These are phyloP conservation scores for Euphorbia neoarborescens DNA, from an alignment of 441 rosid genomes.

Conservation along the genomic window DNA sequence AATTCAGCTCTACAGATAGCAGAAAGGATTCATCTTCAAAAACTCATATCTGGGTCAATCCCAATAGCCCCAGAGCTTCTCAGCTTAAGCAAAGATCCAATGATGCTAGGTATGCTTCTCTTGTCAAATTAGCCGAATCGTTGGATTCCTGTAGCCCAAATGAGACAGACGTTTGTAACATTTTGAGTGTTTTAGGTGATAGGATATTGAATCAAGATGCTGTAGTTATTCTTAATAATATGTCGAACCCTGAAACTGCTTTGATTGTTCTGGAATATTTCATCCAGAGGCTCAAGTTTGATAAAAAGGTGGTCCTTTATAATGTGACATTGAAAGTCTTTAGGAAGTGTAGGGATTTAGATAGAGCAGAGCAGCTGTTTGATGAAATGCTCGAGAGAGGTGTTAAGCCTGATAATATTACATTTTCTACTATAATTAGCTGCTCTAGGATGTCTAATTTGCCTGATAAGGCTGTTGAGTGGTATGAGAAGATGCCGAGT, in stretches of 20 bases:
- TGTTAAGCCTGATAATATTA: conserved; percentile 60
- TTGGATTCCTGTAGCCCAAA: conserved; percentile 38
- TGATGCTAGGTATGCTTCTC: conserved; percentile 63
- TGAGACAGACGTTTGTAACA: conserved; percentile 32
- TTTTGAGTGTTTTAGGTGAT: conserved; percentile 42
- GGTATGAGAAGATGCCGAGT: conserved; percentile 77
- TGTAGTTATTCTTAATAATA: conserved; percentile 64
- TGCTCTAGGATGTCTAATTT: conserved; percentile 55
- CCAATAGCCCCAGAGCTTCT: conserved; percentile 66
- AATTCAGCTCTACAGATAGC: conserved; percentile 18
- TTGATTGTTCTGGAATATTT: conserved; percentile 46
- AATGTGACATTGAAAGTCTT: conserved; percentile 74
- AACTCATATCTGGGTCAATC: conserved; percentile 69
- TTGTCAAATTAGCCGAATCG: conserved; percentile 49
- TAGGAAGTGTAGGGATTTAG: conserved; percentile 57
- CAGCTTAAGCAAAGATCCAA: conserved; percentile 47
- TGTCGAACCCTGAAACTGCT: conserved; percentile 60
- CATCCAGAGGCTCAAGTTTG: conserved; percentile 32
- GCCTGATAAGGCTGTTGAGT: conserved; percentile 62
- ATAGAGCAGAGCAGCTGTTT: conserved; percentile 60
- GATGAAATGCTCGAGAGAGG: conserved; percentile 65
- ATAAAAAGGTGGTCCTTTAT: conserved; percentile 52
- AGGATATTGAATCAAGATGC: conserved; percentile 61
- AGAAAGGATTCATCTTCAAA: conserved; percentile 27
- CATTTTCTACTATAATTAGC: conserved; percentile 67